Percentiles rank a stretch among this genome's conserved stretches.
Conservation (phyloP, 495 filamentous ascomycete species). For the Aspergillus sclerotiicarbonarius region DNA sequence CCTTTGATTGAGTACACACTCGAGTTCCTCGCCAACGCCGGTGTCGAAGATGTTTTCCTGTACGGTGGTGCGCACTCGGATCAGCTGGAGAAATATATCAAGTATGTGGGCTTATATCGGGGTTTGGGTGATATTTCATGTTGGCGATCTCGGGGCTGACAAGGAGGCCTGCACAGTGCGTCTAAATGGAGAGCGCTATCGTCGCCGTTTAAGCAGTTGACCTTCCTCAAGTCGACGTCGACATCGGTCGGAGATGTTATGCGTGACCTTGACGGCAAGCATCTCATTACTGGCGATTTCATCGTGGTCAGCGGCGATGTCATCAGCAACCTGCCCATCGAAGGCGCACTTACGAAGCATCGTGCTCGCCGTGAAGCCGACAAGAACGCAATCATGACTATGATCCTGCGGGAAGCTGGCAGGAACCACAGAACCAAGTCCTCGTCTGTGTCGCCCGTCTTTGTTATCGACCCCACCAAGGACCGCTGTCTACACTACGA, state of each 20-base stretch:
- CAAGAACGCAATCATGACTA: constrained; percentile 98
- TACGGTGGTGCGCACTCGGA: constrained; percentile 91
- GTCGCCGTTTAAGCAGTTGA: constrained; percentile 81
- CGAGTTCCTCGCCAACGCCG: constrained; percentile 92
- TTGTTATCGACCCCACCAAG: constrained; percentile 77
- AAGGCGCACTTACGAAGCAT: constrained; percentile 73
- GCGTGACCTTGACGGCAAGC: constrained; percentile 85
- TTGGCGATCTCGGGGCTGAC: constrained; percentile 9
- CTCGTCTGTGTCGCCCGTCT: constrained; percentile 71
- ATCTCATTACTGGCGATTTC: constrained; percentile 86
- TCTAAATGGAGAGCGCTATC: constrained; percentile 68
- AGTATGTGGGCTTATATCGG: constrained; percentile 34
- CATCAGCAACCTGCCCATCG: constrained; percentile 85
- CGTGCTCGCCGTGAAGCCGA: constrained; percentile 76
- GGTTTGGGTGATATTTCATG: neutral
- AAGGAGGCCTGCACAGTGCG: constrained; percentile 30
- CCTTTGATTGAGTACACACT: constrained; percentile 97
- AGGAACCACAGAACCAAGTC: constrained; percentile 70
- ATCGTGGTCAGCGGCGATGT: constrained; percentile 90
- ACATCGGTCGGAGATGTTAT: constrained; percentile 93
- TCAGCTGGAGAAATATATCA: constrained; percentile 81
- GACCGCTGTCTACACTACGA: constrained; percentile 92
- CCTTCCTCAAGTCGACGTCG: constrained; percentile 82
- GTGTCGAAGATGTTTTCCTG: constrained; percentile 86
- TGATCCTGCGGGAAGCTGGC: constrained; percentile 82